Conservation (phyloP, 768 basidiomycete species). For the Leccinum rimulosum region DNA sequence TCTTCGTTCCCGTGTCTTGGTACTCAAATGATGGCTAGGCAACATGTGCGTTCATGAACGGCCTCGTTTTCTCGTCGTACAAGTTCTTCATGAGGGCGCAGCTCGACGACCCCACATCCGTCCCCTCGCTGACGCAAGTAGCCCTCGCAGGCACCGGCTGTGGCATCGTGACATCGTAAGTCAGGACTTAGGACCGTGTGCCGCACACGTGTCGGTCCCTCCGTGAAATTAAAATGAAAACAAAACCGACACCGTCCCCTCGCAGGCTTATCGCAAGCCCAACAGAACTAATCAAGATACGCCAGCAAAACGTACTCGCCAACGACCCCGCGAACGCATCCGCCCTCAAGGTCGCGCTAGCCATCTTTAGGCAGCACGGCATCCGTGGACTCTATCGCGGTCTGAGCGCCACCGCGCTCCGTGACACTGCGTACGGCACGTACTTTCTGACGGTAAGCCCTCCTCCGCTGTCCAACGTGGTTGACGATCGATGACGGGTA, state of each 20-base stretch:
- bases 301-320: slow-evolving; percentile 59
- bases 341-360: slow-evolving; percentile 49
- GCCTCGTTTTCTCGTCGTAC: slow-evolving; percentile 84
- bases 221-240: background rate
- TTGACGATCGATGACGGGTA: slow-evolving; percentile 21
- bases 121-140: slow-evolving; percentile 71
- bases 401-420: slow-evolving; percentile 63
- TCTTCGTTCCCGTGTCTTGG: background rate
- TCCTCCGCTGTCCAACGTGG: background rate
- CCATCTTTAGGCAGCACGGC: slow-evolving; percentile 56
- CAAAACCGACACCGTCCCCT: background rate
- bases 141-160: slow-evolving; percentile 76
- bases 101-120: slow-evolving; percentile 40
- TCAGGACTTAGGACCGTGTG: background rate
- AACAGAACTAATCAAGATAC: slow-evolving; percentile 86
- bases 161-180: slow-evolving; percentile 78
- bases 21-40: slow-evolving; percentile 39
- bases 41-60: slow-evolving; percentile 75
- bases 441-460: slow-evolving; percentile 75
- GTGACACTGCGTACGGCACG: slow-evolving; percentile 82
- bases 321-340: slow-evolving; percentile 37
- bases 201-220: background rate
- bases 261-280: slow-evolving; percentile 74
- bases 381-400: slow-evolving; percentile 76
- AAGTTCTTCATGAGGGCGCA: slow-evolving; percentile 73